Conservation (phyloP, 2,329 filamentous ascomycete genomes). For the Beauveria sp. region DNA sequence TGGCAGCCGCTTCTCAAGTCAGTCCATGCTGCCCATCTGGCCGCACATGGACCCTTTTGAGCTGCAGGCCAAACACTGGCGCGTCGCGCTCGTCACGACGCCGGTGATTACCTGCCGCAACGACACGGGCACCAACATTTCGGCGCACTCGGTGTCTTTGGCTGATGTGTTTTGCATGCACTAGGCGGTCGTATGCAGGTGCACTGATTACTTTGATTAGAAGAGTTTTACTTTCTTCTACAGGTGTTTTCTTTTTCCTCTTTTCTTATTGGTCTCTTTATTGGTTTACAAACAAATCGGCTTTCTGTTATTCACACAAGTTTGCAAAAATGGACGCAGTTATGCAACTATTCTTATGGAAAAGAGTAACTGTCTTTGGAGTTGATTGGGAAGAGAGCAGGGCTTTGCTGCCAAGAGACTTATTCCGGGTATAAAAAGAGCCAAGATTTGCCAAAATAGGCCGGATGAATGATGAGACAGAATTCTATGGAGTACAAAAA, state of each 20-base stretch:
- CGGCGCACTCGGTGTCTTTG: conserved; percentile 35
- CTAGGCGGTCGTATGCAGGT: conserved; percentile 16
- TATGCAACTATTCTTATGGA: conserved; percentile 2
- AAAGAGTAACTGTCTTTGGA: background rate
- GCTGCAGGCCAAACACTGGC: conserved; percentile 42
- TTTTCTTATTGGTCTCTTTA: background rate
- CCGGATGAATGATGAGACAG: background rate
- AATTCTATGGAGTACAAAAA: background rate
- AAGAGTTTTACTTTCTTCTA: too few relatives aligned
- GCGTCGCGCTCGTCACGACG: conserved; percentile 46
- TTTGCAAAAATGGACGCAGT: background rate
- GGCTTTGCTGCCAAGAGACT: background rate
- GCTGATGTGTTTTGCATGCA: conserved; percentile 44
- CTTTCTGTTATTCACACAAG: background rate
- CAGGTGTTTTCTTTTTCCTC: too few relatives aligned
- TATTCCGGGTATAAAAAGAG: background rate
- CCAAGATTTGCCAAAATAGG: background rate
- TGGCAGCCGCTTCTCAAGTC: conserved; percentile 38
- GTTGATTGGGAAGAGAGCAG: background rate
- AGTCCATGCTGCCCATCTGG: conserved; percentile 41
- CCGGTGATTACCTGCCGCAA: conserved; percentile 48
- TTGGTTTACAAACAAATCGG: background rate
- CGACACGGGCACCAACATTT: conserved; percentile 38
- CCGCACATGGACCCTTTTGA: conserved; percentile 30
- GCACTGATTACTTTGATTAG: too few relatives aligned